These are phyloP conservation scores for Thelonectria discophora DNA, from an alignment of 2,329 filamentous ascomycete genomes.

Conservation along the genomic window DNA sequence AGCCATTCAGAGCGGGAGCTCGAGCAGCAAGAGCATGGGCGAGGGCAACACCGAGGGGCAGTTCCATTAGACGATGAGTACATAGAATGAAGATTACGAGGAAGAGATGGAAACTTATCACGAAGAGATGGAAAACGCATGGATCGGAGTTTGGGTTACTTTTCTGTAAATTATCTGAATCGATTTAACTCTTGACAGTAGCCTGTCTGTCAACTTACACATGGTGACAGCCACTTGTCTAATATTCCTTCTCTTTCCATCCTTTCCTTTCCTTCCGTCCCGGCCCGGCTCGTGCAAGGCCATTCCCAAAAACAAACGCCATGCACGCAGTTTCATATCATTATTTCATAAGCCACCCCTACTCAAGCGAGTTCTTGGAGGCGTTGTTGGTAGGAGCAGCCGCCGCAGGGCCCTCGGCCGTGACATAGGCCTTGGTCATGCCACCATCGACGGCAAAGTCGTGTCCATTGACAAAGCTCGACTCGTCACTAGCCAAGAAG, in stretches of 20 bases:
- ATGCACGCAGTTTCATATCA: constrained; percentile 13
- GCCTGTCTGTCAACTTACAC: not conserved
- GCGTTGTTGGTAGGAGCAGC: constrained; percentile 69
- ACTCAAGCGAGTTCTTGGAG: constrained; percentile 57
- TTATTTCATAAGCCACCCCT: constrained; percentile 5
- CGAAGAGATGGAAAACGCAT: constrained; percentile 29
- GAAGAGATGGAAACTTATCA: not conserved
- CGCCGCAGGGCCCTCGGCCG: constrained; percentile 66
- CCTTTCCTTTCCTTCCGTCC: constrained; percentile 19
- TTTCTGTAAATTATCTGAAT: constrained; percentile 31
- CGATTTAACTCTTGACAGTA: constrained; percentile 16
- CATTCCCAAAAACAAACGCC: constrained; percentile 16
- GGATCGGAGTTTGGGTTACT: constrained; percentile 37
- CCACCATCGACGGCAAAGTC: constrained; percentile 97
- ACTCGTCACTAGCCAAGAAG: constrained; percentile 87
- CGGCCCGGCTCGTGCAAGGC: constrained; percentile 2
- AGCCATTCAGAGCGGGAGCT: constrained; percentile 90
- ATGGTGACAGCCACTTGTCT: not conserved
- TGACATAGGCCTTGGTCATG: constrained; percentile 91
- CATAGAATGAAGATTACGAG: not conserved
- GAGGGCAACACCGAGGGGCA: constrained; percentile 89
- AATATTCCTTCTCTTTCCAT: not conserved
- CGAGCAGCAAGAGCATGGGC: constrained; percentile 91
- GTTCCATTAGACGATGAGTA: constrained; percentile 53
- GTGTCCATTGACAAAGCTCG: constrained; percentile 87